Conservation (phyloP, 768 basidiomycete genomes). For the Pholiota molesta region DNA sequence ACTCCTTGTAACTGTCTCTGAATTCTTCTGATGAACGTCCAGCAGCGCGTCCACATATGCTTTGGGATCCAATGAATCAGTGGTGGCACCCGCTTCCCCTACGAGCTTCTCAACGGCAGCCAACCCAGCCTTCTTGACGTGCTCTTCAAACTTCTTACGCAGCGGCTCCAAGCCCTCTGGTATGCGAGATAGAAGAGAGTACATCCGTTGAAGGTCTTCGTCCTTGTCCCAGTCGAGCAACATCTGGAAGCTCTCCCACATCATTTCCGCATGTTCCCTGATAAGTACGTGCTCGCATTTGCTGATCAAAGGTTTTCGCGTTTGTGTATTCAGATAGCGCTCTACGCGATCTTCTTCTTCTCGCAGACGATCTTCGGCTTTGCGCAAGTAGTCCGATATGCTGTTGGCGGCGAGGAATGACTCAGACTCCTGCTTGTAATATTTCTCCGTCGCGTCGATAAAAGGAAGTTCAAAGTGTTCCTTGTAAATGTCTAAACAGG, state of each 20-base stretch:
- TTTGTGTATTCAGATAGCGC: slow-evolving; percentile 87
- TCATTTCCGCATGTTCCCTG: slow-evolving; percentile 76
- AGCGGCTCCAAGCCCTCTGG: slow-evolving; percentile 89
- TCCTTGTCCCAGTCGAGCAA: slow-evolving; percentile 93
- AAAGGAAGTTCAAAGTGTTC: slow-evolving; percentile 91
- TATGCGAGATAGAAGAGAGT: slow-evolving; percentile 88
- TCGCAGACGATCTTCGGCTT: slow-evolving; percentile 87
- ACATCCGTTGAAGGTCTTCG: slow-evolving; percentile 95
- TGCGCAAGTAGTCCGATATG: slow-evolving; percentile 93
- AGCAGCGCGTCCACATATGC: slow-evolving; percentile 92
- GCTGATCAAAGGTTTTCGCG: slow-evolving; percentile 76
- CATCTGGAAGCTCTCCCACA: slow-evolving; percentile 93
- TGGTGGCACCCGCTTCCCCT: slow-evolving; percentile 52
- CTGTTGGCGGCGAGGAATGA: slow-evolving; percentile 87
- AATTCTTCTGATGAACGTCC: slow-evolving; percentile 91
- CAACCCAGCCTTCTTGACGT: slow-evolving; percentile 90
- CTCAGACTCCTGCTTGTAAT: slow-evolving; percentile 92
- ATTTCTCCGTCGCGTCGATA: slow-evolving; percentile 84
- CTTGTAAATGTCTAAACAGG: slow-evolving; percentile 91
- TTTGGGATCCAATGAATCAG: slow-evolving; percentile 83
- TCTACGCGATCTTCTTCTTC: slow-evolving; percentile 97
- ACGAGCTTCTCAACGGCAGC: slow-evolving; percentile 78
- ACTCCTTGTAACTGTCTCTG: slow-evolving; percentile 83
- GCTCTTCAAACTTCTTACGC: slow-evolving; percentile 90
- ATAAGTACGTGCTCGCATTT: slow-evolving; percentile 95